Percentiles rank a stretch among this genome's conserved stretches.
Conservation (phyloP, 768 basidiomycete genomes). For the Piloderma croceum region DNA sequence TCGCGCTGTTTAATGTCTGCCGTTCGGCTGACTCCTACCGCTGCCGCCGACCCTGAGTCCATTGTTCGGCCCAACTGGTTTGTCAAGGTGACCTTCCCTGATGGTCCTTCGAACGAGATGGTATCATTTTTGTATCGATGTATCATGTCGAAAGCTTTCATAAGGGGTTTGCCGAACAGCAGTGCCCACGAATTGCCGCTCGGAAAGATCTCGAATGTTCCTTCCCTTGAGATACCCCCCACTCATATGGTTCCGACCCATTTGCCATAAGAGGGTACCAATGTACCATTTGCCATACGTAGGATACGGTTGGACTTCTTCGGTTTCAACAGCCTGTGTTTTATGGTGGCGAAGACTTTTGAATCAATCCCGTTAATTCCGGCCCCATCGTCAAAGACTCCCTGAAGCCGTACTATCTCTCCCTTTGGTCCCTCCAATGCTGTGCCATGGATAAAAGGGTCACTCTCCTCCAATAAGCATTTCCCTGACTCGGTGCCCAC, state of each 20-base stretch:
- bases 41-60: not conserved
- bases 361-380: slow-evolving; percentile 24
- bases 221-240: not conserved
- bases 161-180: slow-evolving; percentile 6
- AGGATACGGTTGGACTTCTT: slow-evolving; percentile 15
- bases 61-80: not conserved
- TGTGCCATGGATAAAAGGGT: not conserved
- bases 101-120: not conserved
- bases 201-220: slow-evolving; percentile 5
- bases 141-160: slow-evolving; percentile 3
- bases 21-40: not conserved
- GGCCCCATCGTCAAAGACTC: slow-evolving; percentile 26
- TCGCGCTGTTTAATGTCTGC: not conserved
- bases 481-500: not conserved
- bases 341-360: slow-evolving; percentile 2
- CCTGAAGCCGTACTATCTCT: slow-evolving; percentile 1
- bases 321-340: slow-evolving; percentile 8
- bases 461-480: too few relatives aligned
- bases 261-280: slow-evolving; percentile 10
- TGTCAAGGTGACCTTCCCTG: not conserved
- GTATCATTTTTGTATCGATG: slow-evolving; percentile 12
- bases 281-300: slow-evolving; percentile 28
- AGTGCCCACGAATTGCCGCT: slow-evolving; percentile 2
- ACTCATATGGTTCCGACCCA: not conserved
- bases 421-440: not conserved